Percentiles rank a stretch among this genome's conserved stretches.
Conservation (phyloP, 257 asterid species). For the Verbascum thapsus region DNA sequence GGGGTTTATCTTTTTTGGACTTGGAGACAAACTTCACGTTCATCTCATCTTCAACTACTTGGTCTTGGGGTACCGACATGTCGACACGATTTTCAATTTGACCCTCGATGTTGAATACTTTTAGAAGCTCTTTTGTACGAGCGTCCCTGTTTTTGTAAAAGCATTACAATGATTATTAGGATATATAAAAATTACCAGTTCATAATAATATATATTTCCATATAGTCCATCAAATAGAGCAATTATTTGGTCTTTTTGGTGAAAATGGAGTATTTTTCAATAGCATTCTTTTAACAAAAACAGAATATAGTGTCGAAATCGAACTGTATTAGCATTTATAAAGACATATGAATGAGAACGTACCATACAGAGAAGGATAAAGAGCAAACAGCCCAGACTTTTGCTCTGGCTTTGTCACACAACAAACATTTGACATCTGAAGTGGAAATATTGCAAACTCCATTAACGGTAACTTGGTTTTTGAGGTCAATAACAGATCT, state of each 20-base stretch:
- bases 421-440: slow-evolving; percentile 74
- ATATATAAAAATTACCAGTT: too few relatives aligned
- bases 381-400: slow-evolving; percentile 81
- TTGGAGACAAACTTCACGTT: slow-evolving; percentile 58
- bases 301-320: neutral
- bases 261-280: too few relatives aligned
- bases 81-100: slow-evolving; percentile 85
- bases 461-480: slow-evolving; percentile 87
- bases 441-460: slow-evolving; percentile 75
- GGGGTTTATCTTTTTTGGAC: slow-evolving; percentile 78
- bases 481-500: slow-evolving; percentile 67
- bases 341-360: neutral
- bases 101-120: slow-evolving; percentile 82
- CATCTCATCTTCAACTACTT: slow-evolving; percentile 68
- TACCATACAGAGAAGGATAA: slow-evolving; percentile 81
- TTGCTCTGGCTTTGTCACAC: slow-evolving; percentile 66
- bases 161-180: too few relatives aligned
- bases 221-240: too few relatives aligned
- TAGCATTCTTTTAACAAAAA: too few relatives aligned
- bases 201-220: too few relatives aligned
- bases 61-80: slow-evolving; percentile 61
- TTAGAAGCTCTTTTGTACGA: slow-evolving; percentile 75
- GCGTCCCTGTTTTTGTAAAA: slow-evolving; percentile 63
- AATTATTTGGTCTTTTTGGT: too few relatives aligned
- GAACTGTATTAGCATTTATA: neutral